Evolutionary conservation across 192 early-diverging fungal genomes (phyloP).

Genomic region (Dissophora ornata): DNA sequence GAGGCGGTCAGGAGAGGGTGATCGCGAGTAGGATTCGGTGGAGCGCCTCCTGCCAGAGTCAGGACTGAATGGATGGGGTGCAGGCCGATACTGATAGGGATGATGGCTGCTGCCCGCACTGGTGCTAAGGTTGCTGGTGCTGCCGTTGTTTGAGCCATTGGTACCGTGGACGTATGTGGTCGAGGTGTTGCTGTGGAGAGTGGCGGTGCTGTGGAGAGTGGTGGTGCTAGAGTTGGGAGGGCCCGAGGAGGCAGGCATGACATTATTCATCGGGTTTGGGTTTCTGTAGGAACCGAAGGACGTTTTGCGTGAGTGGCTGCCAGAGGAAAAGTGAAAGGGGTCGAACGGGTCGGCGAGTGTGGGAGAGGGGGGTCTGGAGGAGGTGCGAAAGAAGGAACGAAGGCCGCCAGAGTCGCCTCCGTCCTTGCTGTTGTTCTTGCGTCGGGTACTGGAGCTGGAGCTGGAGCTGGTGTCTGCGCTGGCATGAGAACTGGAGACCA

Average conservation of each 20-base stretch:
- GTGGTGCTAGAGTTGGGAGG: not conserved
- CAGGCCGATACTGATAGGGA: slow-evolving; percentile 12
- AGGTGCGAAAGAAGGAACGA: slow-evolving; percentile 42
- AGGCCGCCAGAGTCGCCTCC: slow-evolving; percentile 23
- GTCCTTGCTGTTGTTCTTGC: slow-evolving; percentile 27
- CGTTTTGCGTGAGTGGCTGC: slow-evolving; percentile 27
- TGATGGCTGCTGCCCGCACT: not conserved
- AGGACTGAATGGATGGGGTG: slow-evolving; percentile 19
- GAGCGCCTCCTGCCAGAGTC: slow-evolving; percentile 36
- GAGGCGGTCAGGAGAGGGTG: slow-evolving; percentile 33
- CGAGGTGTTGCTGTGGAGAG: slow-evolving; percentile 2
- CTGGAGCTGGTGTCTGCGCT: slow-evolving; percentile 1
- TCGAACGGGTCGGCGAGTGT: slow-evolving; percentile 19
- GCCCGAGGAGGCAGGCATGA: slow-evolving; percentile 4
- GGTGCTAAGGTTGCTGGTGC: slow-evolving; percentile 15
- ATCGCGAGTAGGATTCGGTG: slow-evolving; percentile 30
- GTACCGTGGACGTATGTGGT: slow-evolving; percentile 6
- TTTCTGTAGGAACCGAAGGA: slow-evolving; percentile 17
- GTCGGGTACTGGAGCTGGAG: not conserved
- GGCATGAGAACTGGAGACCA: not conserved
- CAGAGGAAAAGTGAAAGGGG: not conserved
- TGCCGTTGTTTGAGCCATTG: slow-evolving; percentile 6
- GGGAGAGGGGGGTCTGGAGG: slow-evolving; percentile 45
- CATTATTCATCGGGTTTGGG: not conserved
- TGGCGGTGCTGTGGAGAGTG: slow-evolving; percentile 3